Conservation (phyloP, 2,329 filamentous ascomycete genomes). For the Exophiala phaeomuriformis region DNA sequence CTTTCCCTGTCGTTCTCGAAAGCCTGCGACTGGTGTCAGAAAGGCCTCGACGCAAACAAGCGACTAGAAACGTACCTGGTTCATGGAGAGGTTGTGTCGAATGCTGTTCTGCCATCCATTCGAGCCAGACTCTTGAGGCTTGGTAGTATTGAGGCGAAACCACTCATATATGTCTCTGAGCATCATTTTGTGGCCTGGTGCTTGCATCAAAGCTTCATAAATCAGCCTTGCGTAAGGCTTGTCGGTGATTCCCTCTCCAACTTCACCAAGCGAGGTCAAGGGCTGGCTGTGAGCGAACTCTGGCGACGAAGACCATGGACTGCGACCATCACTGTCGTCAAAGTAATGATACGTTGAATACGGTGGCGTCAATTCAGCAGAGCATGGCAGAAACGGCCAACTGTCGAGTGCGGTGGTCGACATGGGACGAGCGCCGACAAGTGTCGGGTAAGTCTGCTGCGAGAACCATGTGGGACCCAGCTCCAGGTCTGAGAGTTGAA, state of each 20-base stretch:
- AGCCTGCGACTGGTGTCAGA: constrained; percentile 28
- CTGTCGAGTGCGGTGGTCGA: neutral
- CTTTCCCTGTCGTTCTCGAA: constrained; percentile 32
- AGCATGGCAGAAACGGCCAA: constrained; percentile 3
- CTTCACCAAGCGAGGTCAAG: constrained; percentile 8
- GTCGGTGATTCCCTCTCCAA: constrained; percentile 36
- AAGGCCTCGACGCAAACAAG: neutral
- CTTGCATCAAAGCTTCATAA: constrained; percentile 63
- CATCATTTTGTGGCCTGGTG: constrained; percentile 61
- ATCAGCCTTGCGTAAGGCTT: constrained; percentile 79
- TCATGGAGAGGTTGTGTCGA: constrained; percentile 93
- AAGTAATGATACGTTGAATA: constrained; percentile 10
- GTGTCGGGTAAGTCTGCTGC: constrained; percentile 3
- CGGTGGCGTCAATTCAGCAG: constrained; percentile 1
- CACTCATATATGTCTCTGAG: constrained; percentile 85
- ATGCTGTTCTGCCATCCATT: constrained; percentile 95
- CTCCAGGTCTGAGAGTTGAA: constrained; percentile 15
- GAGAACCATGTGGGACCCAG: constrained; percentile 6
- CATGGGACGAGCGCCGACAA: neutral
- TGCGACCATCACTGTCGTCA: constrained; percentile 7
- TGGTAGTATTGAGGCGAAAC: constrained; percentile 76
- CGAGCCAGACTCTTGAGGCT: constrained; percentile 52
- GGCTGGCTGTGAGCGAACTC: constrained; percentile 10
- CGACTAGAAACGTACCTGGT: constrained; percentile 56
- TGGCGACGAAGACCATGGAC: constrained; percentile 16